phyloP scores from a whole-genome alignment of 805 yeast species.

The Clavispora carvajalis region DNA sequence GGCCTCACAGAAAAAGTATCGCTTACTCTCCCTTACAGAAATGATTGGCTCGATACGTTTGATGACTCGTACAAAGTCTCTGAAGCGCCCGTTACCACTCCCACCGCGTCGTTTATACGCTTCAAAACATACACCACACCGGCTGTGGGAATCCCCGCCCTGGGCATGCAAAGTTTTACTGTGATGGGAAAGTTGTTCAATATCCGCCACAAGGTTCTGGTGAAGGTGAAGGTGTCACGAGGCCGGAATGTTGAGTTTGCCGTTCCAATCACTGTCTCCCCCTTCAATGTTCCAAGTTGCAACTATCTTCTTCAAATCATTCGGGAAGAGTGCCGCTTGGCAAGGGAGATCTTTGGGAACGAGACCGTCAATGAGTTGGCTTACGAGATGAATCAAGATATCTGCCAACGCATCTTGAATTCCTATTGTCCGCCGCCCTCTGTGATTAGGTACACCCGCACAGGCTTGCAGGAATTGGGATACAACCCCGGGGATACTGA shows the following conservation, averaged over 20 bases:
- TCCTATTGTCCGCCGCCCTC: conserved; percentile 23
- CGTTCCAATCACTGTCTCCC: conserved; percentile 51
- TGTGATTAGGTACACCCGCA: conserved; percentile 23
- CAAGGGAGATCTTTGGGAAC: conserved; percentile 33
- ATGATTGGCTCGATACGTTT: conserved; percentile 24
- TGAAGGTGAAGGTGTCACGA: conserved; percentile 45
- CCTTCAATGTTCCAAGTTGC: conserved; percentile 45
- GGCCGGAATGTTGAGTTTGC: conserved; percentile 46
- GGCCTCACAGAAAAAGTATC: conserved; percentile 22
- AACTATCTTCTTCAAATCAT: conserved; percentile 50
- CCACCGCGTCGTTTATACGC: conserved; percentile 16
- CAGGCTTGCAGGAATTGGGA: conserved; percentile 39
- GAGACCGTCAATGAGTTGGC: conserved; percentile 19
- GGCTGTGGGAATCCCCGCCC: conserved; percentile 36
- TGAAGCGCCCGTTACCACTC: conserved; percentile 6
- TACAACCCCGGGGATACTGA: conserved; percentile 30
- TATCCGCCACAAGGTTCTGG: conserved; percentile 44
- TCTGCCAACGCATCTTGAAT: conserved; percentile 16
- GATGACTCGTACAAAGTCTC: neutral
- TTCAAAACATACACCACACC: conserved; percentile 21
- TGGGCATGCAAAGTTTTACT: conserved; percentile 48
- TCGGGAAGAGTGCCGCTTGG: conserved; percentile 44
- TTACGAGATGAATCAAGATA: conserved; percentile 15
- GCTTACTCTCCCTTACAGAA: conserved; percentile 29
- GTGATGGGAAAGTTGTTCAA: conserved; percentile 47